Conservation (phyloP, 202 grass and related monocot species). For the Panicum virgatum region DNA sequence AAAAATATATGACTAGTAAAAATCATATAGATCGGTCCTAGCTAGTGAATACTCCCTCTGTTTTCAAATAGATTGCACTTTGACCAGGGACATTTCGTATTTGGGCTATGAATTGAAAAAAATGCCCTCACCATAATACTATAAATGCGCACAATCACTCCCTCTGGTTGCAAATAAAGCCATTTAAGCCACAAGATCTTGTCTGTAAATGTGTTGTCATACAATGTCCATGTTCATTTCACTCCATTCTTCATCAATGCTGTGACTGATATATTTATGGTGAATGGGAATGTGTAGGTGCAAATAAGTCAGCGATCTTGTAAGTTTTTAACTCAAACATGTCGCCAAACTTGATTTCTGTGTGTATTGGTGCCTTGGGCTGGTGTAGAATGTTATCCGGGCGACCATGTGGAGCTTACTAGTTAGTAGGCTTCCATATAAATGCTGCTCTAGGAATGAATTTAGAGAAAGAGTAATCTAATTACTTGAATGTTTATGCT, state of each 20-base stretch:
- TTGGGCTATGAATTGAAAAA: not conserved
- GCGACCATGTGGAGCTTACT: not conserved
- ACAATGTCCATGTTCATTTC: not conserved
- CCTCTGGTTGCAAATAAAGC: not conserved
- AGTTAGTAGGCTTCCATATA: not conserved
- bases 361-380: not conserved
- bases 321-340: slow-evolving; percentile 8
- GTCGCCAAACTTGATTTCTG: not conserved
- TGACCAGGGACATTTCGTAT: not conserved
- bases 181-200: not conserved
- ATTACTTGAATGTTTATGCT: no score
- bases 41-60: not conserved
- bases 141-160: not conserved
- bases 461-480: not conserved
- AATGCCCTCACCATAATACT: not conserved
- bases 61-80: slow-evolving; percentile 6
- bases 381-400: not conserved
- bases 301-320: not conserved
- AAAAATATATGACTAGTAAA: slow-evolving; percentile 11
- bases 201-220: not conserved
- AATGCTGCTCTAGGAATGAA: not conserved
- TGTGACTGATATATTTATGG: not conserved
- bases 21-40: no score
- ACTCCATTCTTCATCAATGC: not conserved
- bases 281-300: slow-evolving; percentile 2